These are phyloP conservation scores for Beauveria pseudobassiana DNA, from an alignment of 2,329 filamentous ascomycete genomes.

Conservation along the genomic window DNA sequence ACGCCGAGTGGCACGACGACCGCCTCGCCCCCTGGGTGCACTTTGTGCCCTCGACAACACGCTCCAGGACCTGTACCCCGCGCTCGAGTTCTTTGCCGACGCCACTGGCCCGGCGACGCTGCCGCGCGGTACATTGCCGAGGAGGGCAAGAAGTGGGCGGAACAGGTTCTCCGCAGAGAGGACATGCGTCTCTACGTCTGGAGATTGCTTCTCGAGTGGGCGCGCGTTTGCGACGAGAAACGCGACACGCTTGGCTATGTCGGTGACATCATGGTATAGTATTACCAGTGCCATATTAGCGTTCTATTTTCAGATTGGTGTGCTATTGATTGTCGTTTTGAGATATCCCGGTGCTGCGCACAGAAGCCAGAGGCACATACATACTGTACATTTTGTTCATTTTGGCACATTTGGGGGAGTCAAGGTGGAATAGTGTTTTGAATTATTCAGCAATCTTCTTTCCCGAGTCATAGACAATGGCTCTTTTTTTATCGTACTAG, in stretches of 20 bases:
- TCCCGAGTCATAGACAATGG: no score
- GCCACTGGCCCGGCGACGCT: constrained; percentile 38
- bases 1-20: constrained; percentile 68
- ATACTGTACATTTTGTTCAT: neutral
- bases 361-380: neutral
- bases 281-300: neutral
- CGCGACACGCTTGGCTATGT: constrained; percentile 37
- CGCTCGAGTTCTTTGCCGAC: constrained; percentile 59
- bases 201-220: constrained; percentile 52
- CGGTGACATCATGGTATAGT: constrained; percentile 26
- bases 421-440: neutral
- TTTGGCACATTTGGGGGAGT: neutral
- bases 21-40: constrained; percentile 63
- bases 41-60: constrained; percentile 66
- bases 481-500: no score
- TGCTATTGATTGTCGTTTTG: neutral
- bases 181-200: constrained; percentile 62
- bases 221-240: constrained; percentile 39
- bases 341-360: neutral
- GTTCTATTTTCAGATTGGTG: neutral
- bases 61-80: constrained; percentile 57
- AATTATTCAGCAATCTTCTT: no score
- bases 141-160: constrained; percentile 52
- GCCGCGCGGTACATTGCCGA: constrained; percentile 54
- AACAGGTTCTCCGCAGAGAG: constrained; percentile 52